A percentile compares a stretch with the other conserved stretches of the same genome.
These are phyloP conservation scores for Neurospora intermedia DNA, from an alignment of 495 filamentous ascomycete species.

Conservation along the genomic window DNA sequence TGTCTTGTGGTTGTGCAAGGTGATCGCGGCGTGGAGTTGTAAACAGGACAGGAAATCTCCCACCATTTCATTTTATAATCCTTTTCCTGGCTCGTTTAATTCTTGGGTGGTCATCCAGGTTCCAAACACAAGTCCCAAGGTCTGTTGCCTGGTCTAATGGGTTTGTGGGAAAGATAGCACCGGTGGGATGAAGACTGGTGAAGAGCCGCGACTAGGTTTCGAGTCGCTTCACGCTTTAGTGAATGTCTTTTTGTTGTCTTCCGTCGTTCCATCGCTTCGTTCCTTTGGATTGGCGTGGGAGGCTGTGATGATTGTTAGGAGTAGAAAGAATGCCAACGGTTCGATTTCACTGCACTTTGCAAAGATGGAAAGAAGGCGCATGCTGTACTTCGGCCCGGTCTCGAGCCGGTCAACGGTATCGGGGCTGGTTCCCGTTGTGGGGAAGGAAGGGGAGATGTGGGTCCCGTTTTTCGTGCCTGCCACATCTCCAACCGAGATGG, in stretches of 20 bases:
- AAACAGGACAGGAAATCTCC: not conserved
- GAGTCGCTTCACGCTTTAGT: not conserved
- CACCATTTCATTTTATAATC: not conserved
- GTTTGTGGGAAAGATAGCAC: not conserved
- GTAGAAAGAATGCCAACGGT: no score
- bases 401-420: no score
- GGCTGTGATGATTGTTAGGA: no score
- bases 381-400: not conserved
- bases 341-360: no score
- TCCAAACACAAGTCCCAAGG: not conserved
- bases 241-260: not conserved
- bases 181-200: not conserved
- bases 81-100: not conserved
- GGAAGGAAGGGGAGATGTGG: not conserved
- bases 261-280: not conserved
- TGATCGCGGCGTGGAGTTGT: not conserved
- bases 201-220: not conserved
- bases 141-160: not conserved
- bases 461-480: not conserved
- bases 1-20: not conserved
- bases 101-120: not conserved
- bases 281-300: not conserved
- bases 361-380: not conserved
- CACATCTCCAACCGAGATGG: not conserved
- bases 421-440: no score